These are phyloP conservation scores for Neohortaea acidophila DNA, from an alignment of 495 filamentous ascomycete species.

Conservation along the genomic window DNA sequence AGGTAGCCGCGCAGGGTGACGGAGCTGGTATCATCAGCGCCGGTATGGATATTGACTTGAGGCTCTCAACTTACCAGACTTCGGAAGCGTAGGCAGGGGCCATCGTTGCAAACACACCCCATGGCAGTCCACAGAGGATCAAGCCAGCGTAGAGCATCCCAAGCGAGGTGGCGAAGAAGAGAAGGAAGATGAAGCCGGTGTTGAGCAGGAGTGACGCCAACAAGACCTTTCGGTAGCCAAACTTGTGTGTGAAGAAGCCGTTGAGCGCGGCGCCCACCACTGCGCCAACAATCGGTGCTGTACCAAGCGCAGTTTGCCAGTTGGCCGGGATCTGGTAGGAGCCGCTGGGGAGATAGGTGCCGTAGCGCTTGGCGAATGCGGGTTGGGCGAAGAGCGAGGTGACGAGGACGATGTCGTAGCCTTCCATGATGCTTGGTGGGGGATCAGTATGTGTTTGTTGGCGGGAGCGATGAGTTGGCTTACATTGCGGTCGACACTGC, in stretches of 20 bases:
- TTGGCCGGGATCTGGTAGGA: constrained; percentile 3
- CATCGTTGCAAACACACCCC: constrained; percentile 10
- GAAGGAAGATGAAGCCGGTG: constrained; percentile 13
- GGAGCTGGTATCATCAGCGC: constrained; percentile 1
- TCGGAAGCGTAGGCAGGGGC: constrained; percentile 6
- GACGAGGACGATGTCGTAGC: constrained; percentile 8
- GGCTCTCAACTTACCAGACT: too few species aligned
- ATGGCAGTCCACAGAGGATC: constrained; percentile 8
- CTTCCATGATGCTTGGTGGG: constrained; percentile 12
- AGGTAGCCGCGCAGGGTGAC: constrained; percentile 2
- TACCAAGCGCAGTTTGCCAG: constrained; percentile 9
- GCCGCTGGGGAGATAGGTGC: background rate
- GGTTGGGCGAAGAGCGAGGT: constrained; percentile 11
- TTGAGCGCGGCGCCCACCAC: constrained; percentile 11
- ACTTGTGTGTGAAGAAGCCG: constrained; percentile 1
- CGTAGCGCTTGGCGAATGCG: constrained; percentile 2
- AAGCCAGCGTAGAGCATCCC: constrained; percentile 8
- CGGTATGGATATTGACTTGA: too few species aligned
- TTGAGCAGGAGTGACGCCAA: constrained; percentile 2
- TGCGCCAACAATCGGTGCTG: constrained; percentile 1
- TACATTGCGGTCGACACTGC: constrained; percentile 2
- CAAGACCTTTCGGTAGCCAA: constrained; percentile 6
- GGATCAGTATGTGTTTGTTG: too few species aligned
- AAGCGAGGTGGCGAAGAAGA: constrained; percentile 4
- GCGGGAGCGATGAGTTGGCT: too few species aligned